These are phyloP conservation scores for Quillaja saponaria DNA, from an alignment of 306 rosid genomes.

Conservation along the genomic window DNA sequence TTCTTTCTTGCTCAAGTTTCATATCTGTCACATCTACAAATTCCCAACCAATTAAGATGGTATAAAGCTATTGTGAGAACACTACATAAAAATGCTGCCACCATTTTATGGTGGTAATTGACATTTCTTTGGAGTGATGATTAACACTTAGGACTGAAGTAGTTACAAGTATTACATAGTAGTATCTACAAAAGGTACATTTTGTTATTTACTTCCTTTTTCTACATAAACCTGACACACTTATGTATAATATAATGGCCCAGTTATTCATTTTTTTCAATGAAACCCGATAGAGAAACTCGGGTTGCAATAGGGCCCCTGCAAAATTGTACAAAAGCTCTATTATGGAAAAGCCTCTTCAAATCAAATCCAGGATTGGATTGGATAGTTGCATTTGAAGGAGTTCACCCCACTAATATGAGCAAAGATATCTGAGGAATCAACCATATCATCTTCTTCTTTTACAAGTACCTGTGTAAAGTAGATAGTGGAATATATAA, in stretches of 20 bases:
- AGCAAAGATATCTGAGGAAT: slow-evolving; percentile 92
- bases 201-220: slow-evolving; percentile 27
- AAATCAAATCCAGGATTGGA: slow-evolving; percentile 84
- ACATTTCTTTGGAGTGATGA: slow-evolving; percentile 17
- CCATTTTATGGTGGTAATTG: slow-evolving; percentile 19
- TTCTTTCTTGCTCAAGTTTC: too few species aligned
- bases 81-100: slow-evolving; percentile 32
- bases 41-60: too few species aligned
- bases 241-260: slow-evolving; percentile 53
- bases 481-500: slow-evolving; percentile 24
- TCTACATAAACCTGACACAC: slow-evolving; percentile 43
- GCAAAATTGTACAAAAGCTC: slow-evolving; percentile 54
- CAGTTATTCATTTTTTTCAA: slow-evolving; percentile 49
- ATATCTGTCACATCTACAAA: too few species aligned
- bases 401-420: slow-evolving; percentile 99
- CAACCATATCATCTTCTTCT: slow-evolving; percentile 92
- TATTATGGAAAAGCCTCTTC: slow-evolving; percentile 22
- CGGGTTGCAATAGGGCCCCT: slow-evolving; percentile 57
- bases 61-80: not conserved
- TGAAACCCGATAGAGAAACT: slow-evolving; percentile 36
- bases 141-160: slow-evolving; percentile 33
- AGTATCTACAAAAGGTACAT: slow-evolving; percentile 53
- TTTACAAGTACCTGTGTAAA: slow-evolving; percentile 74
- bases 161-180: slow-evolving; percentile 28
- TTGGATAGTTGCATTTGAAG: slow-evolving; percentile 86